Base-by-base conservation (phyloP, 305 asterid species). In the Fraxinus velutina region DNA sequence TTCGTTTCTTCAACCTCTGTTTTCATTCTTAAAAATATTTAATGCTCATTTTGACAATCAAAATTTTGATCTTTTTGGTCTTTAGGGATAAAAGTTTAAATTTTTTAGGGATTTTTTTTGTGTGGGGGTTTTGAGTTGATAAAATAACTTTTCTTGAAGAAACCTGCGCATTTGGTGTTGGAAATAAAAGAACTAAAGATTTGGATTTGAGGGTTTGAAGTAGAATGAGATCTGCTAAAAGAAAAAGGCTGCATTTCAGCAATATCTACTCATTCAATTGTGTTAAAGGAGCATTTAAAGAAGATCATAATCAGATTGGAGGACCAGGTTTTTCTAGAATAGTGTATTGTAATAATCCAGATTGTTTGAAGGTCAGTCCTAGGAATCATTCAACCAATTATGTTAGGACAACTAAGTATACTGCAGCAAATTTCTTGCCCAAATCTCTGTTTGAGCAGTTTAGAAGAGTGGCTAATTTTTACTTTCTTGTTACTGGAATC, bases 391-490 rank as follows among this genome's bases (percentile, higher is more conserved):
- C 89, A 0, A 81, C 89, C 29, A 95, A 95, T 83, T 95, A 95
- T 92, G 98, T 95, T 8, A 91, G 90, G 62, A 87, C 90, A 15
- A 91, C 98, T 0, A 95, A 95, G 87, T 95, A 95, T 72, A 95
- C 97, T 9, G 80, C 92, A 82, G 93, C 95, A 70, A 88, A 95
- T 77, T 95, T 95, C 89, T 83, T 94, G 83, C 98, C 98, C 0
- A 94, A 94, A 77, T 83, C 98, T 62, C 87, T 94, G 86, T 94
- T 93, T 88, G 98, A 94, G 89, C 98, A 94, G 96, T 94, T 94
- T 76, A 91, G 98, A 73, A 94, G 98, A 81, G 97, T 93, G 82
- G 98, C 98, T 72, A 95, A 95, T 75, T 95, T 95, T 74, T 95
- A 86, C 88, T 95, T 95, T 79, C 92, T 95, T 79, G 97, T 95